Evolutionary conservation across 192 early-diverging fungal species (phyloP), one percentile per base, ranked within the genome.

Genomic region (Geranomyces michiganensis): DNA sequence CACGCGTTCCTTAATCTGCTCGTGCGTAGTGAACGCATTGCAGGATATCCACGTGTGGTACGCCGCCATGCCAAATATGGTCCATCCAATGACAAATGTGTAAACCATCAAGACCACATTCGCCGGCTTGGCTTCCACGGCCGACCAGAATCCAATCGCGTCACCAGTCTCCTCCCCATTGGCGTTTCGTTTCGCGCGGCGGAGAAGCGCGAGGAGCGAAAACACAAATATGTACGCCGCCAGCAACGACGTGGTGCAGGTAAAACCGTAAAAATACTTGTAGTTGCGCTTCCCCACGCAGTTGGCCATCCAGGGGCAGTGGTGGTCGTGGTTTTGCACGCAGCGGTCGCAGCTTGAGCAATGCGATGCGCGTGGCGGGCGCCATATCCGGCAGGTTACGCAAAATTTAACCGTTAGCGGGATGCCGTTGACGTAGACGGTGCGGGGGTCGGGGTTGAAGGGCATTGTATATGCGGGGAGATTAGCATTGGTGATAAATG

Each of bases 281-380:
- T 85, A 83, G 70, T 83, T 84, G 44, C 81, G 69, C 55, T 81
- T 79, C 17, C 96, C 96, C 51, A 98, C 87, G 76, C 95, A 96
- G 78, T 93, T 96, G 71, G 91, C 93, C 9, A 93, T 90, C 95
- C 95, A 98, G 27, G 93, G 90, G 74, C 96, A 98, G 76, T 98
- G 67, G 30, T 71, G 68, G 46, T 75, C 79, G 33, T 76, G 78
- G 75, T 62, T 78, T 79, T 89, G 87, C 56, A 97, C 93, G 78
- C 96, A 97, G 68, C 93, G 92, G 76, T 96, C 89, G 81, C 96
- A 97, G 70, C 84, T 81, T 44, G 84, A 77, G 74, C 96, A 97
- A 77, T 97, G 96, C 43, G 89, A 92, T 33, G 92, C 83, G 29
- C 96, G 83, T 29, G 93, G 93, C 13, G 94, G 92, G 8, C 94